These are phyloP conservation scores for Agroathelia rolfsii DNA, from an alignment of 1,284 basidiomycete genomes.

Conservation along the genomic window DNA sequence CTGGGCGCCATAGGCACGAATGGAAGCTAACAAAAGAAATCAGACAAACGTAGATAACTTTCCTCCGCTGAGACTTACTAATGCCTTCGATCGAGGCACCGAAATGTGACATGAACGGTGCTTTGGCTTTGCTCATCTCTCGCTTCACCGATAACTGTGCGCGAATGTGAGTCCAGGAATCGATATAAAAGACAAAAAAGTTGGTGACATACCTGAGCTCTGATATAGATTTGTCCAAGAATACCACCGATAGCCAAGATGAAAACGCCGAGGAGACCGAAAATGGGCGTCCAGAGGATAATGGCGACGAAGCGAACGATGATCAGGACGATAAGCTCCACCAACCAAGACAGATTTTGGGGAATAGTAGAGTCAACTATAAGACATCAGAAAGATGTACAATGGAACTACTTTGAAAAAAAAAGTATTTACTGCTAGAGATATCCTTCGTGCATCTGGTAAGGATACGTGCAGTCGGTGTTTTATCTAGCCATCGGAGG, in stretches of 20 bases:
- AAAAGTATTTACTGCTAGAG: conserved; percentile 14
- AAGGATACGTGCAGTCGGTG: conserved; percentile 49
- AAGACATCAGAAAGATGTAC: conserved; percentile 16
- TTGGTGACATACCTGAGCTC: conserved; percentile 34
- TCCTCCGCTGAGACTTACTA: conserved; percentile 26
- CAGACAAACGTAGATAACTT: conserved; percentile 2
- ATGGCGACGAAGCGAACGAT: conserved; percentile 11
- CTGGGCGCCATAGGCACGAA: conserved; percentile 51
- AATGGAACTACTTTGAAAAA: conserved; percentile 13
- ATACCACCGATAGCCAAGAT: conserved; percentile 29
- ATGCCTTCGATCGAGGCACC: conserved; percentile 60
- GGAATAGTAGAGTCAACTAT: conserved; percentile 14
- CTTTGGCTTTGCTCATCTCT: conserved; percentile 62
- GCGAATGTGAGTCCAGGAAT: conserved; percentile 24
- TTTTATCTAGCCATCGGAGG: conserved; percentile 38
- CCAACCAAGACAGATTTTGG: conserved; percentile 11
- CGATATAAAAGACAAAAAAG: too few relatives aligned
- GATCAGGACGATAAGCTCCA: conserved; percentile 24
- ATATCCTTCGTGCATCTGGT: conserved; percentile 53
- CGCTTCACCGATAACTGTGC: conserved; percentile 70
- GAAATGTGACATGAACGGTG: conserved; percentile 63
- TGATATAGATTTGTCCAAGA: conserved; percentile 48
- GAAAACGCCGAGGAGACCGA: conserved; percentile 35
- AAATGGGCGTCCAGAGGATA: conserved; percentile 26
- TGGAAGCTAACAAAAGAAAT: conserved; percentile 35